Conservation (phyloP, 805 yeast genomes). For the Hanseniaspora guilliermondii region DNA sequence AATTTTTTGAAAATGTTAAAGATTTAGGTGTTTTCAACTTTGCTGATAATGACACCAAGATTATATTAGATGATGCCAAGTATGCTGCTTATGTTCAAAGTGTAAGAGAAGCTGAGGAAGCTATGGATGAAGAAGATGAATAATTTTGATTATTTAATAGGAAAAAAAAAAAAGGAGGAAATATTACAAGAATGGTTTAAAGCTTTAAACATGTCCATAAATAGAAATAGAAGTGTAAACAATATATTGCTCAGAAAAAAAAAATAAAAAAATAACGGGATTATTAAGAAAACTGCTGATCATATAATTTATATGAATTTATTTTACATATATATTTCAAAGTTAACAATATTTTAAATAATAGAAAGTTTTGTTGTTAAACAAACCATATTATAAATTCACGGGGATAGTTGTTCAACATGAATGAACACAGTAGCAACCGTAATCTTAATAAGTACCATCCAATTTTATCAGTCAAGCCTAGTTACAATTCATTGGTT, state of each 20-base stretch:
- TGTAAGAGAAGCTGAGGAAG: background rate
- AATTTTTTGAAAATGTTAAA: background rate
- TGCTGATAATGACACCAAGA: conserved; percentile 13
- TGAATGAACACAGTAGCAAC: background rate
- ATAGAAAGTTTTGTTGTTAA: no score
- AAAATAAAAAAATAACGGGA: background rate
- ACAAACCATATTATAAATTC: no score
- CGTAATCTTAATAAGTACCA: conserved; percentile 16
- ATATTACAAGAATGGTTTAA: no score
- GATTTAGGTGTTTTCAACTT: conserved; percentile 2
- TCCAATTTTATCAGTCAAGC: conserved; percentile 33
- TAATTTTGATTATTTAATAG: background rate
- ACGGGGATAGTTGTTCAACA: background rate
- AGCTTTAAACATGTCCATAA: background rate
- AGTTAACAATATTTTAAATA: no score
- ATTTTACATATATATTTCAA: no score
- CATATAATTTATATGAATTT: background rate
- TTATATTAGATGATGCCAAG: conserved; percentile 26
- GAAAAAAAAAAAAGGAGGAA: background rate
- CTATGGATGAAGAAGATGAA: background rate
- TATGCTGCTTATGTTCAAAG: background rate
- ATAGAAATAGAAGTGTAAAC: conserved; percentile 16
- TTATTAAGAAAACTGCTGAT: background rate
- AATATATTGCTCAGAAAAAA: background rate
- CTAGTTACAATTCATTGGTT: conserved; percentile 42